Conservation (phyloP, 176 grass and related monocot species). For the Oryza punctata region DNA sequence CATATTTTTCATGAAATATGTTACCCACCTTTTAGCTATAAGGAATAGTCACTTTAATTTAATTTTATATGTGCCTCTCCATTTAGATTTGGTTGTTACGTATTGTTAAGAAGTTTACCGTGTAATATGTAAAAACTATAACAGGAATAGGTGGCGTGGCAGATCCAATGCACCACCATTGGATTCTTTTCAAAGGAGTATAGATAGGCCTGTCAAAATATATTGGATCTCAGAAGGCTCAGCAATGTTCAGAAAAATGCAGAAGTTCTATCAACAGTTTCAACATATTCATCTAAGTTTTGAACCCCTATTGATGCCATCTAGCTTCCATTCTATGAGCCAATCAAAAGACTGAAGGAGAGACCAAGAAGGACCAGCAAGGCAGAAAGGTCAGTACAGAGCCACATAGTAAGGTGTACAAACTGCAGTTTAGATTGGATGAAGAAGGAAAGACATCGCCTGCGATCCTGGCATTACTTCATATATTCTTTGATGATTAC, state of each 20-base stretch:
- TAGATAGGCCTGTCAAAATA: neutral
- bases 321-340: neutral
- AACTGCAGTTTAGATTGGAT: neutral
- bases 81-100: no score
- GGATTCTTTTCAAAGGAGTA: no score
- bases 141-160: no score
- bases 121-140: no score
- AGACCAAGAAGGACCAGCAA: neutral
- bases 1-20: no score
- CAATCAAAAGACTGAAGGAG: neutral
- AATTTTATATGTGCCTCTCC: no score
- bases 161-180: no score
- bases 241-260: neutral
- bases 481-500: neutral
- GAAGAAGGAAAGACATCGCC: neutral
- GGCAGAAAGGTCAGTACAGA: neutral
- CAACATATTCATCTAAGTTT: neutral
- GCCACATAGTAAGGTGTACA: no score
- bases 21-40: no score
- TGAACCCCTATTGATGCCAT: neutral
- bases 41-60: no score
- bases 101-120: no score
- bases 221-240: neutral
- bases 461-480: neutral
- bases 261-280: neutral